phyloP scores from a whole-genome alignment of 2,329 filamentous ascomycete species.

The Arthrinium phaeospermum region DNA sequence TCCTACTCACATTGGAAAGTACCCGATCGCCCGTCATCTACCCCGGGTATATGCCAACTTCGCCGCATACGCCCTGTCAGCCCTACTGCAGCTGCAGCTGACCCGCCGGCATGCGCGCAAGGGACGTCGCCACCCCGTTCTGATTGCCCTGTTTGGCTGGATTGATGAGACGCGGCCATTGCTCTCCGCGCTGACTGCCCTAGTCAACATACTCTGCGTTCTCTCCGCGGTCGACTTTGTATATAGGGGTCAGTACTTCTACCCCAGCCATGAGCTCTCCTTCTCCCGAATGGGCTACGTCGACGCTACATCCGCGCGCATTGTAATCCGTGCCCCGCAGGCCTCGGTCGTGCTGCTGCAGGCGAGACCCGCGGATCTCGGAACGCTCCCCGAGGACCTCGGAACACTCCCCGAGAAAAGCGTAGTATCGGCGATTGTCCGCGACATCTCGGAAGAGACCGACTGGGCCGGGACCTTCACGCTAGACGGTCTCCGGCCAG shows the following conservation, averaged over 20 bases:
- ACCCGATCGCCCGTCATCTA: constrained; percentile 13
- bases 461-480: constrained; percentile 65
- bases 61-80: constrained; percentile 10
- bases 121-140: background rate
- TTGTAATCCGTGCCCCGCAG: constrained; percentile 67
- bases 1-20: background rate
- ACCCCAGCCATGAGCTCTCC: constrained; percentile 62
- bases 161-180: background rate
- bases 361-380: constrained; percentile 28
- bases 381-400: background rate
- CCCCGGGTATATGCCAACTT: constrained; percentile 5
- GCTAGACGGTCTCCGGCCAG: constrained; percentile 57
- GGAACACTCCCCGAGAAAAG: background rate
- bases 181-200: background rate
- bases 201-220: background rate
- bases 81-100: background rate
- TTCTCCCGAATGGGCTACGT: constrained; percentile 70
- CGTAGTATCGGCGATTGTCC: constrained; percentile 39
- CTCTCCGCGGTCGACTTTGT: constrained; percentile 53
- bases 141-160: constrained; percentile 12
- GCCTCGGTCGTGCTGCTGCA: constrained; percentile 39
- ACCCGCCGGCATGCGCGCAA: constrained; percentile 1
- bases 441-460: constrained; percentile 60
- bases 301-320: constrained; percentile 62
- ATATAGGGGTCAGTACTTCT: constrained; percentile 58